These are phyloP conservation scores for Euphorbia peplus DNA, from an alignment of 345 rosid genomes.

Conservation along the genomic window DNA sequence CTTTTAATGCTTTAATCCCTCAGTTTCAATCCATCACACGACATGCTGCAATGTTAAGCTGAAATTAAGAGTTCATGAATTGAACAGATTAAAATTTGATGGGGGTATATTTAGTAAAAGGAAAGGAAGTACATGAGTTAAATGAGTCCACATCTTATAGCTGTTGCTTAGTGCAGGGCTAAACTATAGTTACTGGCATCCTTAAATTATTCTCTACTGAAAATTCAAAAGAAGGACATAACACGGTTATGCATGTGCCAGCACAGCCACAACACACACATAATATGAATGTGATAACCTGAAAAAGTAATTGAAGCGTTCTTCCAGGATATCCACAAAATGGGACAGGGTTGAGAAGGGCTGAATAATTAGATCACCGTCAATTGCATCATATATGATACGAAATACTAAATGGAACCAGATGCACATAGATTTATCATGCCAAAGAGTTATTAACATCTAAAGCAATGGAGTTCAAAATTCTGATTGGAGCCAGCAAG, in stretches of 20 bases:
- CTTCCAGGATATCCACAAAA: neutral
- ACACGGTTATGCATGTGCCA: neutral
- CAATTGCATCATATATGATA: neutral
- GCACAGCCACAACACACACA: neutral
- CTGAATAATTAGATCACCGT: neutral
- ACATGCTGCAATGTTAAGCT: neutral
- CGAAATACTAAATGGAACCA: neutral
- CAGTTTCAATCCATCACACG: neutral
- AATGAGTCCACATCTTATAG: neutral
- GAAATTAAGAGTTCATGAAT: neutral
- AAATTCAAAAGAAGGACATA: neutral
- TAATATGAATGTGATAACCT: neutral
- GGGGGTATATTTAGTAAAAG: neutral
- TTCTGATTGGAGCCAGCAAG: neutral
- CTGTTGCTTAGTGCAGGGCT: neutral
- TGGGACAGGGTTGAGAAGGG: neutral
- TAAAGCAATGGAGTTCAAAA: neutral
- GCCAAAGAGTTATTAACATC: neutral
- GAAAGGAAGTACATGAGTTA: neutral
- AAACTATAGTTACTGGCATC: neutral
- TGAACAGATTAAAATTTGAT: neutral
- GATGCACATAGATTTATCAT: neutral
- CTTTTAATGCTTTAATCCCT: no score
- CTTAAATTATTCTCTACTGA: neutral
- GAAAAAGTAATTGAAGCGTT: neutral